A percentile compares a stretch with the other conserved stretches of the same genome.
phyloP scores from a whole-genome alignment of 2,329 filamentous ascomycete species.

The Albifimbria verrucaria region DNA sequence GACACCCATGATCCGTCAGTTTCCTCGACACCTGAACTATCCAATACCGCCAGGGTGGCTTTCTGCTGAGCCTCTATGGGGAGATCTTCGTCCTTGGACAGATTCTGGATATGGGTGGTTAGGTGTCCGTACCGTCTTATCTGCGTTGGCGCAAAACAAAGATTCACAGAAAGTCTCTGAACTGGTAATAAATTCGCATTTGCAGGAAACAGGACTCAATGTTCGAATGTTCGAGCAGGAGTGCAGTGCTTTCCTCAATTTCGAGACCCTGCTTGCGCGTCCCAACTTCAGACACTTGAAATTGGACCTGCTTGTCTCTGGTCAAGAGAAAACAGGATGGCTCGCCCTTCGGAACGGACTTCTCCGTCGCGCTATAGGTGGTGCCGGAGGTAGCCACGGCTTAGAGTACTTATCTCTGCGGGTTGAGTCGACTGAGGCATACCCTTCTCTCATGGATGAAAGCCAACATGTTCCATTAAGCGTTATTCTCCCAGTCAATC shows the following conservation, averaged over 20 bases:
- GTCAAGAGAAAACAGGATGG: not conserved
- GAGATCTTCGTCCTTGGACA: slow-evolving; percentile 4
- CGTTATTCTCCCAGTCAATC: no score
- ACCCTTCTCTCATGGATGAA: no score
- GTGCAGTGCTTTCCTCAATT: not conserved
- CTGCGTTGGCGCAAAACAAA: slow-evolving; percentile 18
- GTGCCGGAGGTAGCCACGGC: not conserved
- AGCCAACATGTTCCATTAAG: not conserved
- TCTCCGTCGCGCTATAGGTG: not conserved
- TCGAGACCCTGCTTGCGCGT: not conserved
- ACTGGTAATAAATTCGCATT: slow-evolving; percentile 28
- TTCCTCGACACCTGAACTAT: slow-evolving; percentile 37
- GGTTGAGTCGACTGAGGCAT: no score
- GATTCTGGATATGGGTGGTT: slow-evolving; percentile 21
- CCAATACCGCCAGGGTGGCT: slow-evolving; percentile 27
- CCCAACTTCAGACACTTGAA: not conserved
- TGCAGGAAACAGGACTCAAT: slow-evolving; percentile 26
- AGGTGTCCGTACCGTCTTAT: slow-evolving; percentile 25
- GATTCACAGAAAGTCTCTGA: slow-evolving; percentile 24
- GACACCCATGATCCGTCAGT: slow-evolving; percentile 38
- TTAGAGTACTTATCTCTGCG: not conserved
- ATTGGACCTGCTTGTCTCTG: not conserved
- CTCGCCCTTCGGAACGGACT: not conserved
- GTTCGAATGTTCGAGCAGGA: slow-evolving; percentile 3
- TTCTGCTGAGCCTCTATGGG: not conserved